Base-by-base conservation (phyloP, 1,284 basidiomycete genomes). In the Ustilago esculenta region DNA sequence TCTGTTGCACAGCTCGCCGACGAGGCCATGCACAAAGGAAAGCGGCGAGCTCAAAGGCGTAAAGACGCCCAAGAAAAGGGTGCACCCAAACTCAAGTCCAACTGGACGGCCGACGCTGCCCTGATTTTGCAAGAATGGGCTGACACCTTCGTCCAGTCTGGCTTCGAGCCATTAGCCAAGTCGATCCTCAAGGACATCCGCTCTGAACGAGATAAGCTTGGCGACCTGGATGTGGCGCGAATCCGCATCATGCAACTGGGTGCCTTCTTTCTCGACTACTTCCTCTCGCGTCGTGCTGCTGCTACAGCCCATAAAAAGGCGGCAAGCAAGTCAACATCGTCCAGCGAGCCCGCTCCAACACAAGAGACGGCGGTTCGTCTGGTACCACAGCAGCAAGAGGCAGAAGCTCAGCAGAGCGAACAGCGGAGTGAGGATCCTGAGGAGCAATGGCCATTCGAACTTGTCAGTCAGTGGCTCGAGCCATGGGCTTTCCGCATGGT, bases 251-350 rank as follows among this genome's bases (percentile, higher is more conserved):
- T 82, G 75, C 71, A 76, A 40, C 49, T 80, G 10, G 73, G 66
- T 15, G 49, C 64, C 15, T 82, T 76, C 50, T 82, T 81, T 61
- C 60, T 82, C 20, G 79, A 79, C 21, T 82, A 79, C 46, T 81
- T 80, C 47, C 58, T 76, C 10, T 42, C 68, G 23, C 77, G 75
- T 12, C 69, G 69, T 18, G 48, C 56, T 6, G 40, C 63, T 11
- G 61, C 54, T 21, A 50, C 50, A 3, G 46, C 42, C 23, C 49
- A 43, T 33, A 46, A 34, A 5, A 57, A 61, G 37, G 21, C 32
- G 15, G 50, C 54, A 18, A 39, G 18, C 32, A 57, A 36, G 29
- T 17, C 33, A 9, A 12, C 48, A 12, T 14, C 41, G 21, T 7
- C 18, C 7, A 33, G 23, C 37, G 42, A 35, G 18, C 30, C 29